These are phyloP conservation scores for Actinomortierella wolfii DNA, from an alignment of 371 early-diverging fungal genomes.

Conservation along the genomic window DNA sequence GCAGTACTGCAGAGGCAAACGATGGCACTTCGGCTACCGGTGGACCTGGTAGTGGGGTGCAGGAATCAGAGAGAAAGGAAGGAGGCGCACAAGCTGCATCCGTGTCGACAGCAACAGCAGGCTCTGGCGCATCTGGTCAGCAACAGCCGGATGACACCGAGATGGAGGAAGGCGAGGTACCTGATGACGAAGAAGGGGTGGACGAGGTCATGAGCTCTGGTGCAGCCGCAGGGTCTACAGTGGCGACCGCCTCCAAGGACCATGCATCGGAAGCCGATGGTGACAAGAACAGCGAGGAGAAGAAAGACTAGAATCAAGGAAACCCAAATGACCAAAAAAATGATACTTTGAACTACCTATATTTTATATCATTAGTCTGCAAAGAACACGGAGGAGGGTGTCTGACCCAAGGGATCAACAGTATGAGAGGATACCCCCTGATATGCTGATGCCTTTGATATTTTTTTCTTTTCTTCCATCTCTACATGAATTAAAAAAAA, in stretches of 20 bases:
- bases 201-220: conserved; percentile 38
- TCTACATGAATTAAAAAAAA: too few species aligned
- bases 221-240: conserved; percentile 15
- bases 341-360: too few species aligned
- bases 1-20: not conserved
- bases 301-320: not conserved
- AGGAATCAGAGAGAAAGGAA: not conserved
- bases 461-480: too few species aligned
- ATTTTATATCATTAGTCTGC: too few species aligned
- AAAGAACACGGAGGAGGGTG: too few species aligned
- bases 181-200: conserved; percentile 28
- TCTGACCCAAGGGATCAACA: too few species aligned
- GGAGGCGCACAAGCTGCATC: not conserved
- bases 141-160: conserved; percentile 22
- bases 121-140: not conserved
- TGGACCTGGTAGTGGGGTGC: not conserved
- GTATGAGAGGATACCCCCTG: too few species aligned
- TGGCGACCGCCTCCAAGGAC: too few species aligned
- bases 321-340: too few species aligned
- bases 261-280: not conserved
- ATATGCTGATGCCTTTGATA: too few species aligned
- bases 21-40: not conserved
- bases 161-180: conserved; percentile 41
- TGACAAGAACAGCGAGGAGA: conserved; percentile 1
- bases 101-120: not conserved